Percentiles rank a stretch among this genome's conserved stretches.
Conservation (phyloP, 805 yeast genomes). For the Cyberlindnera maritima region DNA sequence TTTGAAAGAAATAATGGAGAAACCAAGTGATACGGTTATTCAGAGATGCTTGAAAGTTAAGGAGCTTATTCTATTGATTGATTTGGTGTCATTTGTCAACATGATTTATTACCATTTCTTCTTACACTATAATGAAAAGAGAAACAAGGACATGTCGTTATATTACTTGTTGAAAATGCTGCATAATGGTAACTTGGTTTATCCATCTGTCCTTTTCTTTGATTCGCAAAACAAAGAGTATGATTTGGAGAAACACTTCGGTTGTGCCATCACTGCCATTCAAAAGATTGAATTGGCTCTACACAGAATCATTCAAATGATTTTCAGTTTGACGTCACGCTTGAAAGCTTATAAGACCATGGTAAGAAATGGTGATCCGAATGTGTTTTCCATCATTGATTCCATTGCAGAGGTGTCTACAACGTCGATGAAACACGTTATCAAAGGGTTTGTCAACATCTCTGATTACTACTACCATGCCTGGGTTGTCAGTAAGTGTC, state of each 20-base stretch:
- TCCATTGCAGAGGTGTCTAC: slow-evolving; percentile 7
- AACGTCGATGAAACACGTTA: slow-evolving; percentile 7
- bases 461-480: slow-evolving; percentile 26
- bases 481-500: slow-evolving; percentile 26
- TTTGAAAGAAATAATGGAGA: slow-evolving; percentile 17
- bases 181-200: slow-evolving; percentile 6
- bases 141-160: slow-evolving; percentile 15
- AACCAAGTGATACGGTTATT: slow-evolving; percentile 18
- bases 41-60: slow-evolving; percentile 19
- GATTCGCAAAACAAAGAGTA: slow-evolving; percentile 14
- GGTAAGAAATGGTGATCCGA: slow-evolving; percentile 1
- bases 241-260: slow-evolving; percentile 24
- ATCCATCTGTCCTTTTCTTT: slow-evolving; percentile 16
- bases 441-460: slow-evolving; percentile 12
- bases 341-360: slow-evolving; percentile 20
- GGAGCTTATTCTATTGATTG: slow-evolving; percentile 9
- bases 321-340: slow-evolving; percentile 19
- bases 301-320: slow-evolving; percentile 22
- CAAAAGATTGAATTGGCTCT: slow-evolving; percentile 23
- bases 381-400: slow-evolving; percentile 13
- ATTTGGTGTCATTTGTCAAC: slow-evolving; percentile 15
- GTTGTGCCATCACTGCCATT: slow-evolving; percentile 16
- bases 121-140: slow-evolving; percentile 17
- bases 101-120: slow-evolving; percentile 26
- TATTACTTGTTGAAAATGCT: slow-evolving; percentile 12